Evolutionary conservation across 1,139 yeast genomes (phyloP).

Genomic region (Cylindricascospora bacillispora): DNA sequence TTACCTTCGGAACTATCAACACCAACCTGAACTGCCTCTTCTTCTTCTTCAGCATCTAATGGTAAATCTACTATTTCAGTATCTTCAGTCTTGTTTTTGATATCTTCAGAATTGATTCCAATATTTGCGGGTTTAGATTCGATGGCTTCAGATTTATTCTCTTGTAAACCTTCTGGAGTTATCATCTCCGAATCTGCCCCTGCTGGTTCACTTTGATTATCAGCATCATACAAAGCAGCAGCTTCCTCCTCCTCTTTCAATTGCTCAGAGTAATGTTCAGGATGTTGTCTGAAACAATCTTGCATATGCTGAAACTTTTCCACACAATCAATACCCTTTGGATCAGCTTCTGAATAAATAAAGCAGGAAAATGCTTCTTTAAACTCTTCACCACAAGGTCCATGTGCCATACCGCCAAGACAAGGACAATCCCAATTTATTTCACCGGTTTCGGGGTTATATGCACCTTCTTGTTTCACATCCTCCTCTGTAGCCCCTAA

Average conservation of each 20-base stretch:
- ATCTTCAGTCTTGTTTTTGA: no score
- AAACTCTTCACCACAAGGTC: constrained; percentile 97
- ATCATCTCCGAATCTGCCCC: no score
- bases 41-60: no score
- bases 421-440: constrained; percentile 99
- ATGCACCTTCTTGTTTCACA: constrained; percentile 48
- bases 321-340: constrained; percentile 94
- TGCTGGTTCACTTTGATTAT: no score
- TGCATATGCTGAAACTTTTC: constrained; percentile 90
- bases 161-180: no score
- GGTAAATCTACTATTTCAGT: no score
- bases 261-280: constrained; percentile 90
- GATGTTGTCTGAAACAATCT: constrained; percentile 83
- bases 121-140: no score
- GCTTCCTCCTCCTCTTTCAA: constrained; percentile 54
- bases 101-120: no score
- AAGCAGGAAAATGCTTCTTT: constrained; percentile 94
- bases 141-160: no score
- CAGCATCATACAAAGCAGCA: background rate
- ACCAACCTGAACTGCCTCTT: no score
- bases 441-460: constrained; percentile 95
- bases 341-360: constrained; percentile 88
- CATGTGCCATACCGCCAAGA: constrained; percentile 97
- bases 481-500: constrained; percentile 13
- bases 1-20: no score